Conservation (phyloP, 805 yeast species). For the Maudiozyma serrabonitensis region DNA sequence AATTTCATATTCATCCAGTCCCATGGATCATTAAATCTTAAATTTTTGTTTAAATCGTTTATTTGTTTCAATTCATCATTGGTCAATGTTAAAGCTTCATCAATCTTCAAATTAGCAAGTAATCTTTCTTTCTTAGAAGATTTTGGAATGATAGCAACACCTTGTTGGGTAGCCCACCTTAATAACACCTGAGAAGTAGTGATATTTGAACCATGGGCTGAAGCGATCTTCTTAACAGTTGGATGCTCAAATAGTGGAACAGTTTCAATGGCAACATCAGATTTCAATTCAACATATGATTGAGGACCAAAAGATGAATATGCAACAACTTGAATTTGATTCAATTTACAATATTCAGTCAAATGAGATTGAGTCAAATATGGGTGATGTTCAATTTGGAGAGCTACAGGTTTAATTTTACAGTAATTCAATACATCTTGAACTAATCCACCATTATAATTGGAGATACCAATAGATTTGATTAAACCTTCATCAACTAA, state of each 20-base stretch:
- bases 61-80: slow-evolving; percentile 45
- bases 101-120: slow-evolving; percentile 46
- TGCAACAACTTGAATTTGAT: slow-evolving; percentile 60
- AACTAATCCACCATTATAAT: slow-evolving; percentile 59
- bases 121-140: slow-evolving; percentile 61
- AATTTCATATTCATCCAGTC: slow-evolving; percentile 26
- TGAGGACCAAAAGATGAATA: slow-evolving; percentile 83
- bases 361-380: slow-evolving; percentile 68
- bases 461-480: slow-evolving; percentile 75
- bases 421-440: slow-evolving; percentile 63
- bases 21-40: slow-evolving; percentile 79
- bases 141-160: slow-evolving; percentile 71
- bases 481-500: slow-evolving; percentile 55
- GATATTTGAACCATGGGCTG: slow-evolving; percentile 35
- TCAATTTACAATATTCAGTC: slow-evolving; percentile 46
- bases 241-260: slow-evolving; percentile 51
- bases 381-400: slow-evolving; percentile 90
- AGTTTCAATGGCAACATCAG: slow-evolving; percentile 41
- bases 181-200: slow-evolving; percentile 60
- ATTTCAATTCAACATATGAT: slow-evolving; percentile 60
- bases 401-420: slow-evolving; percentile 62
- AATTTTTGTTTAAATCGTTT: slow-evolving; percentile 49
- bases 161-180: slow-evolving; percentile 81
- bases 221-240: slow-evolving; percentile 44
- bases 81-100: slow-evolving; percentile 43